phyloP scores from a whole-genome alignment of 176 grass and related monocot genomes.

The Ampelocalamus luodianensis region DNA sequence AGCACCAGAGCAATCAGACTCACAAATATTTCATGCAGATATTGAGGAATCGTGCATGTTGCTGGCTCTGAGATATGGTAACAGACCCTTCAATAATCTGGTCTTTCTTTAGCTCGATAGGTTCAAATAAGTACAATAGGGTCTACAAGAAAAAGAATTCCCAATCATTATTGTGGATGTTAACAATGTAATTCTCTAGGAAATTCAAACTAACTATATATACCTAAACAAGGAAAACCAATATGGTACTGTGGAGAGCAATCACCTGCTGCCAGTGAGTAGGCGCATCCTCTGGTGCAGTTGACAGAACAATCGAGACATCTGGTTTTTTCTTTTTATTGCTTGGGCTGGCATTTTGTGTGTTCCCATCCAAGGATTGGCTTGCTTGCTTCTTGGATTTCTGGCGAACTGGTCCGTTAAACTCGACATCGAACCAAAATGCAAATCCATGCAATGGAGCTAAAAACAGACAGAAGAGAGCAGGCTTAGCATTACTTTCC shows the following conservation, averaged over 20 bases:
- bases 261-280: conserved; percentile 98
- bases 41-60: conserved; percentile 85
- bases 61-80: conserved; percentile 81
- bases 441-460: conserved; percentile 97
- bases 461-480: conserved; percentile 37
- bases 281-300: conserved; percentile 90
- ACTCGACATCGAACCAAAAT: conserved; percentile 99
- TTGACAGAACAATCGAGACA: conserved; percentile 79
- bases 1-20: conserved; percentile 37
- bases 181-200: conserved; percentile 9
- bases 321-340: conserved; percentile 73
- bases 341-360: conserved; percentile 46
- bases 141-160: conserved; percentile 54
- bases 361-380: conserved; percentile 46
- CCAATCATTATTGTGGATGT: conserved; percentile 22
- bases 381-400: conserved; percentile 58
- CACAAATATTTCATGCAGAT: conserved; percentile 86
- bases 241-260: conserved; percentile 5
- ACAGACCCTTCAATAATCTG: conserved; percentile 94
- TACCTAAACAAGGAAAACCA: neutral
- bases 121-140: conserved; percentile 84
- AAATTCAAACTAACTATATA: conserved; percentile 27
- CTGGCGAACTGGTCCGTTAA: conserved; percentile 68
- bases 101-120: conserved; percentile 84
- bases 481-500: conserved; percentile 18